A percentile compares a stretch with the other conserved stretches of the same genome.
Conservation (phyloP, 2,329 filamentous ascomycete species). For the Aureobasidium sp. region DNA sequence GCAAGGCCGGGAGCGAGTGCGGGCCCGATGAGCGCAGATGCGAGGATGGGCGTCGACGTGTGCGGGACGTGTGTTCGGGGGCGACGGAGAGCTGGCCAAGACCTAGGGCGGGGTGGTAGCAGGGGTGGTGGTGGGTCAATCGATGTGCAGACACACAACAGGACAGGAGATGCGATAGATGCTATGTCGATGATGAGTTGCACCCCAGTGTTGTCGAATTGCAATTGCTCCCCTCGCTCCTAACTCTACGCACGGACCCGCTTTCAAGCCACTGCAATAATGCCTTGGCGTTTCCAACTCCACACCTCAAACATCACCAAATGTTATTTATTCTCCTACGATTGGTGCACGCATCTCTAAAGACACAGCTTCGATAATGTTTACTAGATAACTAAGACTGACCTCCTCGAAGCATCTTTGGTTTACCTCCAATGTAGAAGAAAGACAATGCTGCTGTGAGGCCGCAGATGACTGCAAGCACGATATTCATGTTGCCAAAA, state of each 20-base stretch:
- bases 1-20: not conserved
- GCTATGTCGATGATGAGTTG: slow-evolving; percentile 6
- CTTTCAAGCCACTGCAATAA: not conserved
- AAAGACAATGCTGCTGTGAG: slow-evolving; percentile 37
- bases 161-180: not conserved
- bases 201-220: not conserved
- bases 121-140: not conserved
- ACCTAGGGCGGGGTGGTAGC: not conserved
- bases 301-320: not conserved
- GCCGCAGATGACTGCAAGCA: slow-evolving; percentile 39
- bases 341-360: too few relatives aligned
- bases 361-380: not conserved
- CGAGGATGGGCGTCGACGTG: not conserved
- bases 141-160: not conserved
- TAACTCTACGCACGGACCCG: not conserved
- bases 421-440: slow-evolving; percentile 38
- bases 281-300: not conserved
- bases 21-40: not conserved
- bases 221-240: too few relatives aligned
- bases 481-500: slow-evolving; percentile 50
- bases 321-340: not conserved
- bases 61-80: not conserved
- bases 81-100: not conserved
- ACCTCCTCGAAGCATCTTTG: slow-evolving; percentile 10
- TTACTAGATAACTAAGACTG: too few relatives aligned